Evolutionary conservation across 257 asterid genomes (phyloP).

Genomic region (Rhazya stricta): DNA sequence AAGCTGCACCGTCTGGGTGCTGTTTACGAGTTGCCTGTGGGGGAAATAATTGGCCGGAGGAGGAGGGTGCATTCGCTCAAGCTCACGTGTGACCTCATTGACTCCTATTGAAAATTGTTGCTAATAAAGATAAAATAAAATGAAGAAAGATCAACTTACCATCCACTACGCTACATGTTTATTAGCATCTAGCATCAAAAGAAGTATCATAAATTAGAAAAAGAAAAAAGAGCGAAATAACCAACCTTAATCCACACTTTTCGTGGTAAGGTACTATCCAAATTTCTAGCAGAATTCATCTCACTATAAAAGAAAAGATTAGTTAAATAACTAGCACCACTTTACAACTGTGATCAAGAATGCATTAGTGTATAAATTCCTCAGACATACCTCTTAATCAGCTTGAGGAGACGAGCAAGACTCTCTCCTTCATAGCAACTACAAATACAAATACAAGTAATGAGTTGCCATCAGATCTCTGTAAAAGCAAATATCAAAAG

Average conservation of each 20-base stretch:
- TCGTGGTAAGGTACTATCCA: constrained; percentile 41
- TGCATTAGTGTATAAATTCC: not conserved
- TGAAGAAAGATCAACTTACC: not conserved
- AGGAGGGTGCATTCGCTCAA: constrained; percentile 59
- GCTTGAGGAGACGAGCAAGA: constrained; percentile 46
- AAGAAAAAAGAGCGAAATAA: constrained; percentile 3
- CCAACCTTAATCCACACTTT: constrained; percentile 76
- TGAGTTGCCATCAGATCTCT: not conserved
- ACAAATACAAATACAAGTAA: not conserved
- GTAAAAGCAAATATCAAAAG: not conserved
- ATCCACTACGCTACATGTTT: not conserved
- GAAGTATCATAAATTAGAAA: not conserved
- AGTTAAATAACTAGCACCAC: not conserved
- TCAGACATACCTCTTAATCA: constrained; percentile 36
- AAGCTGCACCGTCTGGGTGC: constrained; percentile 28
- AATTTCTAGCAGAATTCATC: constrained; percentile 47
- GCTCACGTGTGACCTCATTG: constrained; percentile 82
- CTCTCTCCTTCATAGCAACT: constrained; percentile 70
- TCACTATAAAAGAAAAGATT: constrained; percentile 38
- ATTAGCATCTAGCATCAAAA: not conserved
- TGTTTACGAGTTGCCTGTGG: constrained; percentile 9
- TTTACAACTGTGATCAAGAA: not conserved
- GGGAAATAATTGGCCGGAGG: constrained; percentile 14
- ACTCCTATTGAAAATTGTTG: constrained; percentile 80
- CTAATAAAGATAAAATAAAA: constrained; percentile 29